Evolutionary conservation across 2,329 filamentous ascomycete genomes (phyloP).

Genomic region (Calonectria pauciramosa): DNA sequence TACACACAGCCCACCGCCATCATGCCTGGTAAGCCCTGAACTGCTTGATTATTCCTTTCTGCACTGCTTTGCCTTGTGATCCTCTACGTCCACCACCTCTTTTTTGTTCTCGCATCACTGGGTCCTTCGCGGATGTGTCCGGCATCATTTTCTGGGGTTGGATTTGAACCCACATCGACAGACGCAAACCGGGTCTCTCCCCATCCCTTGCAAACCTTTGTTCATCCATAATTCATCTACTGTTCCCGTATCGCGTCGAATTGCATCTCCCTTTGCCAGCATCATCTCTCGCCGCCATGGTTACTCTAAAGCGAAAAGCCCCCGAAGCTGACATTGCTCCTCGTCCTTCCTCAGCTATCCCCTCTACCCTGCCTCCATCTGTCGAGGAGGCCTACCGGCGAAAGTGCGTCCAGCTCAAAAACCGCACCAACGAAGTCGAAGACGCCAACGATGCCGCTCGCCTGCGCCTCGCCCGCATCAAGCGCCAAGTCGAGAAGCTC

Average conservation of each 20-base stretch:
- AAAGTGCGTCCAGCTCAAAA: slow-evolving; percentile 96
- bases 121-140: neutral
- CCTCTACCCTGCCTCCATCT: slow-evolving; percentile 81
- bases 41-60: neutral
- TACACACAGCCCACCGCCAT: slow-evolving; percentile 9
- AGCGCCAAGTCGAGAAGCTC: slow-evolving; percentile 91
- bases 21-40: slow-evolving; percentile 28
- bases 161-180: slow-evolving; percentile 18
- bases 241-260: neutral
- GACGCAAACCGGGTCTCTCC: slow-evolving; percentile 11
- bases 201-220: slow-evolving; percentile 13
- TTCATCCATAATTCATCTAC: slow-evolving; percentile 11
- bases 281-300: slow-evolving; percentile 40
- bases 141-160: neutral
- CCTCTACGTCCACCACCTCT: neutral
- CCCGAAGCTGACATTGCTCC: slow-evolving; percentile 53
- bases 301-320: slow-evolving; percentile 52
- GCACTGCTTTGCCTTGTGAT: neutral
- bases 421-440: slow-evolving; percentile 91
- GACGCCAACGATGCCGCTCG: slow-evolving; percentile 89
- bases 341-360: slow-evolving; percentile 59
- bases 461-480: slow-evolving; percentile 82
- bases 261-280: slow-evolving; percentile 18
- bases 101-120: neutral
- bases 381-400: slow-evolving; percentile 96